phyloP scores from a whole-genome alignment of 169 alveolate species.

The Cryptosporidium meleagridis region DNA sequence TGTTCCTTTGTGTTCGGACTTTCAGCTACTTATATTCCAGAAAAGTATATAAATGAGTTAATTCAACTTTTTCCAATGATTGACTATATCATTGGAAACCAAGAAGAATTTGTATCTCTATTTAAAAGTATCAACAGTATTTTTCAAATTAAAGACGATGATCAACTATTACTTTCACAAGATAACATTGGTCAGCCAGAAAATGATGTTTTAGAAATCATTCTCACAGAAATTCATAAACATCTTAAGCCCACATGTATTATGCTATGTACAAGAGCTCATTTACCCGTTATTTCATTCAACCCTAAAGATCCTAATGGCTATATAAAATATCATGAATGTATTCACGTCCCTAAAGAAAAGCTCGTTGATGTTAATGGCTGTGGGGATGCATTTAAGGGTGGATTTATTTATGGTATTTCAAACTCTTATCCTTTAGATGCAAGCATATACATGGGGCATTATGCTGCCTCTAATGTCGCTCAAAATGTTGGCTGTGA shows the following conservation, averaged over 20 bases:
- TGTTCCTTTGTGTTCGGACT: slow-evolving; percentile 50
- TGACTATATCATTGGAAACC: slow-evolving; percentile 52
- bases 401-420: slow-evolving; percentile 56
- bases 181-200: background rate
- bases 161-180: background rate
- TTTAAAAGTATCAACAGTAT: slow-evolving; percentile 1
- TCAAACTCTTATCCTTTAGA: slow-evolving; percentile 52
- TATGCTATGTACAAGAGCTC: slow-evolving; percentile 47
- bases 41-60: slow-evolving; percentile 24
- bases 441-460: slow-evolving; percentile 62
- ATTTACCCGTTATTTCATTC: slow-evolving; percentile 26
- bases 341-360: slow-evolving; percentile 58
- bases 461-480: slow-evolving; percentile 57
- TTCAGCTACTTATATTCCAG: slow-evolving; percentile 42
- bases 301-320: background rate
- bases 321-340: slow-evolving; percentile 12
- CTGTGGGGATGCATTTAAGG: slow-evolving; percentile 68
- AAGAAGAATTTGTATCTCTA: slow-evolving; percentile 23
- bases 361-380: slow-evolving; percentile 58
- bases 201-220: background rate
- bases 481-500: slow-evolving; percentile 58
- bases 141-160: background rate
- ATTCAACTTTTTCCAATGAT: slow-evolving; percentile 14
- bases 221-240: slow-evolving; percentile 21
- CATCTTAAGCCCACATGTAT: slow-evolving; percentile 49